Evolutionary conservation across 768 basidiomycete species (phyloP).

Genomic region (Mycena chlorophos): DNA sequence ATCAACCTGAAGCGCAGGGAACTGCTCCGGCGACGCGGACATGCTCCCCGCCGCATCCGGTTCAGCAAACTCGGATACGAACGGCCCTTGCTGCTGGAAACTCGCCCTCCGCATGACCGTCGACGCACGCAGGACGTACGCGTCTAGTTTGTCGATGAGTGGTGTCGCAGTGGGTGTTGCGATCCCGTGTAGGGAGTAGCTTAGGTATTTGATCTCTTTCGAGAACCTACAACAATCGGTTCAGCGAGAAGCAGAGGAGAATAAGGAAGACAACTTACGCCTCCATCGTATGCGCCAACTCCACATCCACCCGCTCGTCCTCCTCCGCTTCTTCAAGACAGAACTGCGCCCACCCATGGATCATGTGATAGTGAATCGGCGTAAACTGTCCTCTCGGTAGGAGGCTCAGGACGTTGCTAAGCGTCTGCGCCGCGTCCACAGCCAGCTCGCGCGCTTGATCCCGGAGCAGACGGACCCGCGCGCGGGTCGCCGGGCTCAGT

Average conservation of each 20-base stretch:
- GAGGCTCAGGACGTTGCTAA: conserved; percentile 2
- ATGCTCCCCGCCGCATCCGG: too few relatives aligned
- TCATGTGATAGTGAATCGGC: not conserved
- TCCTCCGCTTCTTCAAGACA: conserved; percentile 1
- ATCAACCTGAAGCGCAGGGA: too few relatives aligned
- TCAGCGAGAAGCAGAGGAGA: not conserved
- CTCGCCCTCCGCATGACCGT: too few relatives aligned
- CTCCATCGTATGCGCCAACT: not conserved
- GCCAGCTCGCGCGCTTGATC: conserved; percentile 8
- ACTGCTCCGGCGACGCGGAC: too few relatives aligned
- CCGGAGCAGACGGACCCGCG: not conserved
- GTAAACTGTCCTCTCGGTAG: conserved; percentile 7
- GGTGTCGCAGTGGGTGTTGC: not conserved
- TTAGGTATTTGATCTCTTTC: not conserved
- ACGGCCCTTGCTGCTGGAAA: too few relatives aligned
- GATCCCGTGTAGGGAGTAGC: not conserved
- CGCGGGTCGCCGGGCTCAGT: too few relatives aligned
- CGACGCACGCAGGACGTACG: too few relatives aligned
- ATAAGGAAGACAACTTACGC: not conserved
- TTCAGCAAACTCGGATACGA: too few relatives aligned
- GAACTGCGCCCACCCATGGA: conserved; percentile 8
- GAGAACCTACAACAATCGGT: not conserved
- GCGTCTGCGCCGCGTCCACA: not conserved
- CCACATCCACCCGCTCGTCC: not conserved
- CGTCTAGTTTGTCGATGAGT: not conserved